Evolutionary conservation across 495 filamentous ascomycete genomes (phyloP).

Genomic region (Penicillium parvum): DNA sequence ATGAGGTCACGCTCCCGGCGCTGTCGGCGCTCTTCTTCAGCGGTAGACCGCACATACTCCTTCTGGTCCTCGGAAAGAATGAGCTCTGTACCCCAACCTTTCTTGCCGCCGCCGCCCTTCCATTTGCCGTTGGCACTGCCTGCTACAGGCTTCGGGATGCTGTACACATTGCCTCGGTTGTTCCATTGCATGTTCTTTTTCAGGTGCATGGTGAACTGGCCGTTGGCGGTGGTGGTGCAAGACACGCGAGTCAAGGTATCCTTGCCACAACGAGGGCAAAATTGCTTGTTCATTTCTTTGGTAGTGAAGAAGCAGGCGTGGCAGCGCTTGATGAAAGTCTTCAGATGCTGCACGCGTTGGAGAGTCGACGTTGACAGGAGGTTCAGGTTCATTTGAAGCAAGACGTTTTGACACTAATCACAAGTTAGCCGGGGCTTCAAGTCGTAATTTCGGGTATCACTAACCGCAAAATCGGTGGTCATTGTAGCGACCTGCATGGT

Average conservation of each 20-base stretch:
- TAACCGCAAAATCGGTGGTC: conserved; percentile 89
- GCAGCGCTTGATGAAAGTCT: conserved; percentile 85
- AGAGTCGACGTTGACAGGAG: conserved; percentile 70
- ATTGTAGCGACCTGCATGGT: conserved; percentile 79
- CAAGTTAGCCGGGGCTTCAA: conserved; percentile 8
- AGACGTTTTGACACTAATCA: conserved; percentile 71
- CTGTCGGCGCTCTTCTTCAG: conserved; percentile 58
- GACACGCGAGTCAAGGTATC: conserved; percentile 79
- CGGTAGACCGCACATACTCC: conserved; percentile 68
- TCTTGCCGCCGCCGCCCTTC: conserved; percentile 72
- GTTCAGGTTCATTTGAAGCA: conserved; percentile 90
- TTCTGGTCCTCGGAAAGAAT: conserved; percentile 95
- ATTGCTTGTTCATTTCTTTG: conserved; percentile 84
- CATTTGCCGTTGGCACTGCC: conserved; percentile 75
- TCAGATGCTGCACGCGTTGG: conserved; percentile 70
- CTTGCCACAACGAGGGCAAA: conserved; percentile 88
- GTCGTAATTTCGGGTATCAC: conserved; percentile 6
- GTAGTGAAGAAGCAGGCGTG: conserved; percentile 88
- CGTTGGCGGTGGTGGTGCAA: conserved; percentile 74
- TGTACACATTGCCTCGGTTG: conserved; percentile 82
- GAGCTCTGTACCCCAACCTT: conserved; percentile 75
- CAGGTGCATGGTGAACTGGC: conserved; percentile 80
- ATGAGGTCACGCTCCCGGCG: conserved; percentile 71
- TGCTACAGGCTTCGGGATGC: conserved; percentile 83
- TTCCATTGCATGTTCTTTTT: conserved; percentile 98